phyloP scores from a whole-genome alignment of 2,329 filamentous ascomycete species.

The Lachnellula subtilissima region DNA sequence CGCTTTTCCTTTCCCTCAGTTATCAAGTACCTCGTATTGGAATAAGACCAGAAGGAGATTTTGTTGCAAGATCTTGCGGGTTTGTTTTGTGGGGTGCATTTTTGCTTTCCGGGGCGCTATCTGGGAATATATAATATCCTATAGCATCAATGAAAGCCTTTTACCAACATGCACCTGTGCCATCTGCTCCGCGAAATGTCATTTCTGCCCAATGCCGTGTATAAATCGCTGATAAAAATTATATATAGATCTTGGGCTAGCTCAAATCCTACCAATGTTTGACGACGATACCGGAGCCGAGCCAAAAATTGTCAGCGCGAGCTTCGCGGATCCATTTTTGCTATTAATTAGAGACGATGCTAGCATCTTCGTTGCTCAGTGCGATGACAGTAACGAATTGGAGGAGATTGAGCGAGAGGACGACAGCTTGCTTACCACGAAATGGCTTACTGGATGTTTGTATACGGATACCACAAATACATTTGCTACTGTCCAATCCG shows the following conservation, averaged over 20 bases:
- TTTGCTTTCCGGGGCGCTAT: conserved; percentile 30
- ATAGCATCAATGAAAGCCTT: conserved; percentile 38
- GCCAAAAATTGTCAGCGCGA: conserved; percentile 71
- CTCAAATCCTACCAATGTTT: conserved; percentile 87
- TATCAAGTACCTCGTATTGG: conserved; percentile 3
- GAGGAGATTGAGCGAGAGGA: conserved; percentile 71
- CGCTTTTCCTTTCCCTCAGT: conserved; percentile 13
- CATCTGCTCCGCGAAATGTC: conserved; percentile 20
- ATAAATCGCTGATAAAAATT: conserved; percentile 11
- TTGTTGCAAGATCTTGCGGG: conserved; percentile 3
- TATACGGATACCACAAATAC: conserved; percentile 63
- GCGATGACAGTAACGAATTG: conserved; percentile 76
- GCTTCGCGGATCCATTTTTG: conserved; percentile 82
- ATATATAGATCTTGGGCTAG: conserved; percentile 69
- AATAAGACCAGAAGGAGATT: conserved; percentile 11
- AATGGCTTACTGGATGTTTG: conserved; percentile 79
- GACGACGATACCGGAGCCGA: conserved; percentile 86
- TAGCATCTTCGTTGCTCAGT: conserved; percentile 72
- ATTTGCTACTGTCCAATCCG: conserved; percentile 42
- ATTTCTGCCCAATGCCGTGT: conserved; percentile 3
- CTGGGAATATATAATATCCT: conserved; percentile 32
- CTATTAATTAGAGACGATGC: conserved; percentile 79
- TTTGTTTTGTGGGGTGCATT: conserved; percentile 8
- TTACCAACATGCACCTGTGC: conserved; percentile 29
- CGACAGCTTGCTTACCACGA: conserved; percentile 50